phyloP scores from a whole-genome alignment of 2,329 filamentous ascomycete species.

The Clonostachys rhizophaga region DNA sequence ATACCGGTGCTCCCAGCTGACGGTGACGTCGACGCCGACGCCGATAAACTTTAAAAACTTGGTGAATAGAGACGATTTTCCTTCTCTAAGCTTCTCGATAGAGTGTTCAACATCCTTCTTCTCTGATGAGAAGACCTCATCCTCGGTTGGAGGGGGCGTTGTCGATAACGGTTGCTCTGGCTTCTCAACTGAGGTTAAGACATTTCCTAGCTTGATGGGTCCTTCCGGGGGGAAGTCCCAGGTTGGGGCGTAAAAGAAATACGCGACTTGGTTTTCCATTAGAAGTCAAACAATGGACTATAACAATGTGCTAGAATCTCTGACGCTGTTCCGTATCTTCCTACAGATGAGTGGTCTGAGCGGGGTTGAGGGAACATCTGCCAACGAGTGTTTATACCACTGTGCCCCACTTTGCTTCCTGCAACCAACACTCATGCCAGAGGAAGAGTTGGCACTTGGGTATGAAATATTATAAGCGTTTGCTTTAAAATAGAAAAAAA shows the following conservation, averaged over 20 bases:
- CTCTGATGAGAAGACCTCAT: neutral
- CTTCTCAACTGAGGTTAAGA: slow-evolving; percentile 7
- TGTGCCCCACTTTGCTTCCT: too few species aligned
- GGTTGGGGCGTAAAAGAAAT: slow-evolving; percentile 7
- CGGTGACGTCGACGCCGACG: neutral
- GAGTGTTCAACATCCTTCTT: slow-evolving; percentile 1
- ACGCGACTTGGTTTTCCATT: neutral
- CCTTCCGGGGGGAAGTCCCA: slow-evolving; percentile 7
- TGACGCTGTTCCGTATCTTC: too few species aligned
- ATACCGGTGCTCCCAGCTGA: neutral
- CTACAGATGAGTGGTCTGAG: too few species aligned
- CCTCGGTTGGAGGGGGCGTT: neutral
- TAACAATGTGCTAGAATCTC: too few species aligned
- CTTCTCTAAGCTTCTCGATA: slow-evolving; percentile 1
- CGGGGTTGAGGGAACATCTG: too few species aligned
- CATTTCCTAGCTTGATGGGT: slow-evolving; percentile 9
- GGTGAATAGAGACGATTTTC: slow-evolving; percentile 3
- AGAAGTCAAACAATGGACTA: too few species aligned
- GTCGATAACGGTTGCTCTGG: slow-evolving; percentile 4
- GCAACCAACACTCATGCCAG: too few species aligned
- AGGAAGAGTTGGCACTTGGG: too few species aligned
- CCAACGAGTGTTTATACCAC: too few species aligned
- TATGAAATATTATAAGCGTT: too few species aligned
- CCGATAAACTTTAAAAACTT: slow-evolving; percentile 3
- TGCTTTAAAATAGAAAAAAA: too few species aligned